Conservation (phyloP, 306 rosid genomes). For the Herpetospermum pedunculosum region DNA sequence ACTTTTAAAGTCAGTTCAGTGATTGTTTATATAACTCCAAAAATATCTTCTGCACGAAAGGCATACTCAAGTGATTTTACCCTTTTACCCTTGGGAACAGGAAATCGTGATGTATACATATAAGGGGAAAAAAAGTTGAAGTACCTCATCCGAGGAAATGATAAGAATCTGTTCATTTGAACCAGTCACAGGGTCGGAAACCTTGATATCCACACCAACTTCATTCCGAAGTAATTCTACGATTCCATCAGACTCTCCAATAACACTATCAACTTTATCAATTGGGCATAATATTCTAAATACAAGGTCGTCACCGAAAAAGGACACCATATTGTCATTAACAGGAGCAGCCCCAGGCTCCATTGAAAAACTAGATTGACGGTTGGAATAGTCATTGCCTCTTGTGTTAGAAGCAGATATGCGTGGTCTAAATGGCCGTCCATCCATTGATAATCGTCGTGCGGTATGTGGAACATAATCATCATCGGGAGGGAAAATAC, state of each 20-base stretch:
- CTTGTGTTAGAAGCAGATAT: slow-evolving; percentile 33
- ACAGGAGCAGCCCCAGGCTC: slow-evolving; percentile 47
- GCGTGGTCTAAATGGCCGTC: slow-evolving; percentile 52
- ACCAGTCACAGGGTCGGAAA: slow-evolving; percentile 50
- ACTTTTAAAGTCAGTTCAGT: not conserved
- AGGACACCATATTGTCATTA: slow-evolving; percentile 43
- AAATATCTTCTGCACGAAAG: not conserved
- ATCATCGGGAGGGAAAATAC: slow-evolving; percentile 68
- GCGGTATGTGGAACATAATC: slow-evolving; percentile 58
- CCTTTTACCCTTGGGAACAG: not conserved
- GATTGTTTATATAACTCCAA: not conserved
- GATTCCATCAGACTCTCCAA: slow-evolving; percentile 84
- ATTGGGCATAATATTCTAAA: slow-evolving; percentile 86
- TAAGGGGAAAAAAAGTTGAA: not conserved
- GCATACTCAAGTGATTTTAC: not conserved
- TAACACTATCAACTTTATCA: slow-evolving; percentile 53
- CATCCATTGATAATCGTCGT: slow-evolving; percentile 62
- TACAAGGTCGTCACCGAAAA: slow-evolving; percentile 64
- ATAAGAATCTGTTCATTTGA: slow-evolving; percentile 73
- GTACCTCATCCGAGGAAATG: slow-evolving; percentile 91
- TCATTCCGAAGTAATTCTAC: slow-evolving; percentile 72
- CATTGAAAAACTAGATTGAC: slow-evolving; percentile 36
- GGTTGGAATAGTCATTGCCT: slow-evolving; percentile 45
- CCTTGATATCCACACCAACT: slow-evolving; percentile 82
- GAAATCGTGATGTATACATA: not conserved